Evolutionary conservation across 2,329 filamentous ascomycete genomes (phyloP), one percentile per base, ranked within the genome.

Genomic region (Sordariomycetes sp.): DNA sequence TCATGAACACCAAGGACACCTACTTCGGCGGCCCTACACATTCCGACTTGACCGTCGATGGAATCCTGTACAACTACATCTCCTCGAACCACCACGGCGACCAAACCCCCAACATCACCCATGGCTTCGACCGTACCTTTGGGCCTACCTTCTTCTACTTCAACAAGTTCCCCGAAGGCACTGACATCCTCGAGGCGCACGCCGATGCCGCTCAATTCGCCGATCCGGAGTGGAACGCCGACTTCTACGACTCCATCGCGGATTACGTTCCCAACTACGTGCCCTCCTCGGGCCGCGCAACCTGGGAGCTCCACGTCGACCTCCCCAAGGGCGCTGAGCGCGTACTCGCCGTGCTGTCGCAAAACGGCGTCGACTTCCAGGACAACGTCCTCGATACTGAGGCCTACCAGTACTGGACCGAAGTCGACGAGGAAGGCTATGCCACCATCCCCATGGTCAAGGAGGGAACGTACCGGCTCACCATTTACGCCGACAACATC

Each of bases 41-140:
- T 49, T 78, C 74, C 0, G 77, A 80, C 44, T 54, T 81, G 6
- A 67, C 67, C 0, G 76, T 80, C 0, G 76, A 80, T 42, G 75
- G 75, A 0, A 79, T 80, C 30, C 64, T 80, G 0, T 79, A 80
- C 49, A 78, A 81, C 46, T 81, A 80, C 45, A 68, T 54, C 51
- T 66, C 70, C 6, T 75, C 69, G 0, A 79, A 79, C 39, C 75
- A 80, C 42, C 75, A 80, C 35, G 75, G 76, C 6, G 70, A 73
- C 38, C 69, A 71, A 27, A 74, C 70, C 11, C 75, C 76, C 6
- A 78, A 79, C 43, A 79, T 81, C 43, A 77, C 71, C 1, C 51
- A 74, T 40, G 76, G 76, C 1, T 79, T 79, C 41, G 75, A 80
- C 44, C 64, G 75, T 3, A 80, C 76, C 0, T 79, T 79, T 45